Percentiles rank a stretch among this genome's conserved stretches.
These are phyloP conservation scores for Phytophthora hibernalis DNA, from an alignment of 352 stramenopile genomes.

Conservation along the genomic window DNA sequence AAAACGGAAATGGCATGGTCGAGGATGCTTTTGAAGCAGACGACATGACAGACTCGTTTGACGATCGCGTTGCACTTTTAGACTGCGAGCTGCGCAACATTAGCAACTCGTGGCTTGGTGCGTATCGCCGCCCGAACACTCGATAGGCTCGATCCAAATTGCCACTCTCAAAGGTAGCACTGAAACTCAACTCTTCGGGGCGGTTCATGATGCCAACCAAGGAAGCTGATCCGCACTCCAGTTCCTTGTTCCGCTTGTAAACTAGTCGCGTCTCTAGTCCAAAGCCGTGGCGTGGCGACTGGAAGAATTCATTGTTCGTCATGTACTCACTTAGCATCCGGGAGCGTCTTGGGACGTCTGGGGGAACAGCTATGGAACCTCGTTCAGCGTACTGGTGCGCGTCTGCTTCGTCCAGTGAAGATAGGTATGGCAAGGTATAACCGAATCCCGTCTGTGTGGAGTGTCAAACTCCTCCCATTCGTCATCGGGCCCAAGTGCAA, in stretches of 20 bases:
- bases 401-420: conserved; percentile 50
- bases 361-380: conserved; percentile 4
- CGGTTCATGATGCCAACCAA: conserved; percentile 2
- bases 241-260: conserved; percentile 73
- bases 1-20: conserved; percentile 55
- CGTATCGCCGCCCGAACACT: conserved; percentile 62
- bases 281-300: conserved; percentile 65
- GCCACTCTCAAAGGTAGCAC: conserved; percentile 77
- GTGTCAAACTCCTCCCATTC: conserved; percentile 77
- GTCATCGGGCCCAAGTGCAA: conserved; percentile 67
- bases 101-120: conserved; percentile 49
- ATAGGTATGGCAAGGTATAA: conserved; percentile 59
- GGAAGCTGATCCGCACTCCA: conserved; percentile 21
- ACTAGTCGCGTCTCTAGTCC: conserved; percentile 62
- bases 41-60: conserved; percentile 2
- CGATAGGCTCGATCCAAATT: conserved; percentile 80
- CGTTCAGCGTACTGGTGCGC: conserved; percentile 36
- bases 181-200: conserved; percentile 59
- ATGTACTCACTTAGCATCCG: conserved; percentile 73
- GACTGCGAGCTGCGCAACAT: conserved; percentile 12
- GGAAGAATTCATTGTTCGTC: conserved; percentile 70
- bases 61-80: conserved; percentile 4
- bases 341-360: conserved; percentile 33
- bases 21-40: conserved; percentile 12
- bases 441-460: conserved; percentile 63